Conservation (phyloP, 2,329 filamentous ascomycete species). For the Sclerotinia minor region DNA sequence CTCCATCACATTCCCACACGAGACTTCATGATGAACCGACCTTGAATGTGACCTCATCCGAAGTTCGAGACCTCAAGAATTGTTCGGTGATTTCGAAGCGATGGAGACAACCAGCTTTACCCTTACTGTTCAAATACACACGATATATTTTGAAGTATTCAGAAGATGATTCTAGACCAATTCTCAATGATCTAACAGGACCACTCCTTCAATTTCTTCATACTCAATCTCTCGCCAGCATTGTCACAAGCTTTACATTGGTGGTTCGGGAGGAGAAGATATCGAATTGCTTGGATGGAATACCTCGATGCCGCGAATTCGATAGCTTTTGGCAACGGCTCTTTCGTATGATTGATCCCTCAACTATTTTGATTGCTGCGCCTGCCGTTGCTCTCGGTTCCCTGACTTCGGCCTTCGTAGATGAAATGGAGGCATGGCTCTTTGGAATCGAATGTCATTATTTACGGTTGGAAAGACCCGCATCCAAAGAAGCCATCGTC, state of each 20-base stretch:
- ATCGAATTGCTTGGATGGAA: constrained; percentile 27
- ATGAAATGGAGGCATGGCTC: constrained; percentile 60
- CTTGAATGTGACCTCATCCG: constrained; percentile 45
- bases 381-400: constrained; percentile 63
- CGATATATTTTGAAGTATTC: constrained; percentile 42
- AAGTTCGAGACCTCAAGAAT: constrained; percentile 52
- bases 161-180: constrained; percentile 22
- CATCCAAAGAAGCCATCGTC: constrained; percentile 2
- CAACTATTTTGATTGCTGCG: constrained; percentile 57
- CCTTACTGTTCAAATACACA: constrained; percentile 58
- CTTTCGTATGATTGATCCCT: constrained; percentile 54
- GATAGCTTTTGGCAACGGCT: constrained; percentile 55
- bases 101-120: constrained; percentile 55
- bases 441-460: constrained; percentile 65
- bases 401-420: constrained; percentile 58
- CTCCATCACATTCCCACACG: constrained; percentile 49
- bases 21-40: constrained; percentile 52
- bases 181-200: constrained; percentile 30
- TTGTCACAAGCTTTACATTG: constrained; percentile 52
- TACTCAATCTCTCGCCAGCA: constrained; percentile 39
- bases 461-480: constrained; percentile 47
- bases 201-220: constrained; percentile 44
- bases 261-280: constrained; percentile 41
- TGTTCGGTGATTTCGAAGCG: constrained; percentile 54
- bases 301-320: constrained; percentile 26